Evolutionary conservation across 2,329 filamentous ascomycete species (phyloP).

Genomic region (Myriosclerotinia duriaeana): DNA sequence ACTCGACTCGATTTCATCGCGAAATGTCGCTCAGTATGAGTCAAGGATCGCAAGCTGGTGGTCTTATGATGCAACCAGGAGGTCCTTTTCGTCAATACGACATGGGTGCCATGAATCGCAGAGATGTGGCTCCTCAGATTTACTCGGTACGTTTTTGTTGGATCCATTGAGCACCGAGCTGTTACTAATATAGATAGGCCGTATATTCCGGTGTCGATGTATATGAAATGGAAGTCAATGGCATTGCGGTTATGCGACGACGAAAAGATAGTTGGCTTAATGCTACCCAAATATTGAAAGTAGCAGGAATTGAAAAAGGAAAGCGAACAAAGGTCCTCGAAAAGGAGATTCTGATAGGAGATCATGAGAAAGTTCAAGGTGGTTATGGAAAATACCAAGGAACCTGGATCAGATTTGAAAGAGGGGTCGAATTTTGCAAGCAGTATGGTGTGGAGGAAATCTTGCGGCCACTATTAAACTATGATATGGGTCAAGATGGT

Average conservation of each 20-base stretch:
- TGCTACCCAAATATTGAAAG: conserved; percentile 96
- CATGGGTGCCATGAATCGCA: conserved; percentile 32
- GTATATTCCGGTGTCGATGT: conserved; percentile 95
- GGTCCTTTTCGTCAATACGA: conserved; percentile 39
- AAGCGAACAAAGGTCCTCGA: conserved; percentile 97
- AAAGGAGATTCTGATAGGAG: conserved; percentile 93
- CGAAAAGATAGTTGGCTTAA: conserved; percentile 96
- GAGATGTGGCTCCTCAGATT: conserved; percentile 51
- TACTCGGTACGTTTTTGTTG: conserved; percentile 55
- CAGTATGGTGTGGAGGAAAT: conserved; percentile 76
- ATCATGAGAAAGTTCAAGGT: conserved; percentile 97
- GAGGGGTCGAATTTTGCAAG: conserved; percentile 87
- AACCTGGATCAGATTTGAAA: conserved; percentile 94
- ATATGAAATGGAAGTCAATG: conserved; percentile 98
- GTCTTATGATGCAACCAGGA: conserved; percentile 40
- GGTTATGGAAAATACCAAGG: conserved; percentile 99
- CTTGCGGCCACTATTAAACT: conserved; percentile 71
- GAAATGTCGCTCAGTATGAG: conserved; percentile 42
- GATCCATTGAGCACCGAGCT: conserved; percentile 17
- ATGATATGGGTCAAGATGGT: conserved; percentile 77
- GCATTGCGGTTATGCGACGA: conserved; percentile 90
- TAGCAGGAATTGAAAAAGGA: conserved; percentile 94
- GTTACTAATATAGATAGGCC: conserved; percentile 51
- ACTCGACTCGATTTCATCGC: conserved; percentile 29
- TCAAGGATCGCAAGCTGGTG: conserved; percentile 39